Conservation (phyloP, 176 grass and related monocot genomes). For the Cenchrus americanus region DNA sequence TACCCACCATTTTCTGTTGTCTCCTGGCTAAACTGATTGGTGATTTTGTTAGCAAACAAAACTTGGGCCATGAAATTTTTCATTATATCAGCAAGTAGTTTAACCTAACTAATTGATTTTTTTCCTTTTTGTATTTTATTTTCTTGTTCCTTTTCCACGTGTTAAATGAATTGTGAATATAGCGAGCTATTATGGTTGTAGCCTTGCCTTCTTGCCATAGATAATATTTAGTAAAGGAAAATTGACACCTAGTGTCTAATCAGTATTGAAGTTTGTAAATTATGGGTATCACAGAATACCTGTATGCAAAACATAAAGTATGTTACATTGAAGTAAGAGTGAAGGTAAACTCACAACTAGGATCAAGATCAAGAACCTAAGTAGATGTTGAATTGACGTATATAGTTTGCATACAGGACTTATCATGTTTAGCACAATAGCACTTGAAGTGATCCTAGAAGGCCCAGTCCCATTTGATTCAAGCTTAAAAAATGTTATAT, state of each 20-base stretch:
- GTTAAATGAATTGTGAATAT: neutral
- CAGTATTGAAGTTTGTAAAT: neutral
- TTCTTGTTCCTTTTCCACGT: neutral
- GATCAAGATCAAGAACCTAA: neutral
- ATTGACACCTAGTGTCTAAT: neutral
- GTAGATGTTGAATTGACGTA: neutral
- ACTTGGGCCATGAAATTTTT: neutral
- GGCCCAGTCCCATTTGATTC: neutral
- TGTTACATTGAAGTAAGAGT: neutral
- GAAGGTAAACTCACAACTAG: neutral
- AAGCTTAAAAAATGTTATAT: neutral
- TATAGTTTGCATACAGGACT: neutral
- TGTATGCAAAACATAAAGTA: neutral
- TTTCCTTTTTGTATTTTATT: neutral
- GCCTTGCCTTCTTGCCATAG: neutral
- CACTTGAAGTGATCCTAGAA: neutral
- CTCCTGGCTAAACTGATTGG: neutral
- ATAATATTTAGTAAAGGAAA: slow-evolving; percentile 1
- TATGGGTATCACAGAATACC: neutral
- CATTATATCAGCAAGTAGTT: slow-evolving; percentile 2
- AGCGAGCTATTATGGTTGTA: neutral
- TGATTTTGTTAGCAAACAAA: slow-evolving; percentile 8
- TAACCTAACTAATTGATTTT: neutral
- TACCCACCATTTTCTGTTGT: neutral
- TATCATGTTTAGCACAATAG: neutral